Evolutionary conservation across 1,284 basidiomycete species (phyloP), one percentile per base, ranked within the genome.

Genomic region (Papiliotrema fonsecae): DNA sequence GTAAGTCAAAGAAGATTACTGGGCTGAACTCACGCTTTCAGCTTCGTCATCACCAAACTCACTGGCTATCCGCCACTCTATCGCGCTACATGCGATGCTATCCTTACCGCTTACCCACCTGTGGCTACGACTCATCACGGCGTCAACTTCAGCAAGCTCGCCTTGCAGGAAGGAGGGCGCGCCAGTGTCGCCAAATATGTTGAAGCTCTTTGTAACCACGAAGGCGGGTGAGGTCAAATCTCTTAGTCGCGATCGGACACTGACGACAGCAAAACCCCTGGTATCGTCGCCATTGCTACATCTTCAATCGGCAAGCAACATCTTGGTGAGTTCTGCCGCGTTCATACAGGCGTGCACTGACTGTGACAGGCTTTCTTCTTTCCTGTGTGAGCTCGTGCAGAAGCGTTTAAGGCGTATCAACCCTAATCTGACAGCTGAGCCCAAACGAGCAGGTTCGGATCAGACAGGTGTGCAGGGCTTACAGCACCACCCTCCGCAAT

Each of bases 71-170:
- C 56, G 1, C 53, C 53, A 18, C 51, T 65, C 34, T 55, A 61
- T 21, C 57, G 58, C 41, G 38, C 50, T 1, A 61, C 62, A 22
- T 58, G 60, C 45, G 64, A 65, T 16, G 65, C 65, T 2, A 64
- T 71, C 44, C 50, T 71, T n/a, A 56, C 53, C 1, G 57, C 64
- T 1, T 68, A 69, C 45, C 69, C 69, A 0, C 69, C 69, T 3
- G 63, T 69, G 5, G 67, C 67, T 3, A 65, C 60, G 28, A 65
- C 64, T n/a, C 65, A 68, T 46, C 66, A 71, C 47, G 69, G 69
- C 7, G 66, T 66, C 18, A 66, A 65, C 43, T 69, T 71, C 45
- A 64, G 65, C 34, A 68, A 68, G 52, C 57, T 65, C 28, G 62
- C 65, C 42, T 44, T 65, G 19, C 55, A 47, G 27, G 60, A 61